Percentiles rank a stretch among this genome's conserved stretches.
These are phyloP conservation scores for Solanum hybrid DNA, from an alignment of 305 asterid genomes.

Conservation along the genomic window DNA sequence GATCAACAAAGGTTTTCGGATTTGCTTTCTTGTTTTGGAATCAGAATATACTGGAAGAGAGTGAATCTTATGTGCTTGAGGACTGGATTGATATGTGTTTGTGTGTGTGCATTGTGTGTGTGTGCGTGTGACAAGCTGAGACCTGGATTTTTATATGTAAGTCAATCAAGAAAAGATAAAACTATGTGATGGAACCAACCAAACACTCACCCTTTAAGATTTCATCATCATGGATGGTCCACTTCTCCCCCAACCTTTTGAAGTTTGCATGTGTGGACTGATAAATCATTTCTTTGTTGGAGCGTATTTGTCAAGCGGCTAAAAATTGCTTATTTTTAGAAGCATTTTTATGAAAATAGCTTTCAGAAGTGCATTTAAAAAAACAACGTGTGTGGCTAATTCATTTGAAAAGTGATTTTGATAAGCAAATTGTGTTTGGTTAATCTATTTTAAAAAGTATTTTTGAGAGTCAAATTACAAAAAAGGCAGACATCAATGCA, in stretches of 20 bases:
- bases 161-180: neutral
- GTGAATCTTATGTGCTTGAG: neutral
- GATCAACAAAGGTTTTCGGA: neutral
- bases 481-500: neutral
- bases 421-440: neutral
- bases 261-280: neutral
- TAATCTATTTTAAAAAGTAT: neutral
- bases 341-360: neutral
- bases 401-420: neutral
- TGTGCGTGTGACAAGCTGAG: neutral
- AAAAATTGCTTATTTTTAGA: neutral
- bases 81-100: neutral
- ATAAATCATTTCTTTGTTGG: neutral
- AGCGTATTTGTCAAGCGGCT: neutral
- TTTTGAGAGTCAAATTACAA: neutral
- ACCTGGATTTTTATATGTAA: neutral
- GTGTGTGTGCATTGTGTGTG: neutral
- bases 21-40: neutral
- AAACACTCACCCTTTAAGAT: neutral
- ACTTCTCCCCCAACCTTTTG: neutral
- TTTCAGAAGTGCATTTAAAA: too few relatives aligned
- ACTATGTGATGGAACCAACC: neutral
- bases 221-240: neutral
- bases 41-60: neutral
- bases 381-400: neutral